phyloP scores from a whole-genome alignment of 2,329 filamentous ascomycete species.

The Monosporascus cannonballus region DNA sequence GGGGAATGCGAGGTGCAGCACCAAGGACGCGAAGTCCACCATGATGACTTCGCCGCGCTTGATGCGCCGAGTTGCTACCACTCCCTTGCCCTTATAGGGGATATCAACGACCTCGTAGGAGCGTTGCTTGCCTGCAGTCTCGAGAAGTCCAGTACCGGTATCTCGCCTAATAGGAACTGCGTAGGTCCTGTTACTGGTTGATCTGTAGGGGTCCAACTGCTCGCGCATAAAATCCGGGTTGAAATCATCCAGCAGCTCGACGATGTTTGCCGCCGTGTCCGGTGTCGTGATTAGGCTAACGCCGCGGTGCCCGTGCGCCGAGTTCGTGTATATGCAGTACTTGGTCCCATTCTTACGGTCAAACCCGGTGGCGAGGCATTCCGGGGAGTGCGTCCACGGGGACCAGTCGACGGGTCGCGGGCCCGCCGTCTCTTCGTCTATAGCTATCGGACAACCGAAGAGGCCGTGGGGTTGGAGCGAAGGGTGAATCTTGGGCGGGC shows the following conservation, averaged over 20 bases:
- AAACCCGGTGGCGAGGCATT: constrained; percentile 11
- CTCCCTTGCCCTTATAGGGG: constrained; percentile 27
- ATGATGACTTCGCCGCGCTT: constrained; percentile 28
- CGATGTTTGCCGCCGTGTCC: constrained; percentile 23
- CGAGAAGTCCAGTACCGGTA: not conserved
- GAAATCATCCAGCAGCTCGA: constrained; percentile 22
- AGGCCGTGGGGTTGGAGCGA: constrained; percentile 8
- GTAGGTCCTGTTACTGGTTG: not conserved
- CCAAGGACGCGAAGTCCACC: constrained; percentile 26
- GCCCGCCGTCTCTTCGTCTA: constrained; percentile 14
- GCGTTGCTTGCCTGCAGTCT: not conserved
- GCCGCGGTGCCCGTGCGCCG: constrained; percentile 21
- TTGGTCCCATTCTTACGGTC: constrained; percentile 1
- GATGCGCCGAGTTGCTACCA: constrained; percentile 27
- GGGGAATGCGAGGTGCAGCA: constrained; percentile 26
- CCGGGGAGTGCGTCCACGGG: constrained; percentile 19
- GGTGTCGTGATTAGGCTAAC: constrained; percentile 30
- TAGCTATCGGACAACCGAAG: constrained; percentile 12
- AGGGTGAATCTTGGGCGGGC: constrained; percentile 11
- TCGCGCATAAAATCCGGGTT: constrained; percentile 10
- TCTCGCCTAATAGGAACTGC: not conserved
- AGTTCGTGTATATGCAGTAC: constrained; percentile 21
- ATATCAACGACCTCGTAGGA: constrained; percentile 24
- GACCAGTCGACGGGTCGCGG: constrained; percentile 16
- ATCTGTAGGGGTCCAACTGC: not conserved